These are phyloP conservation scores for Skeletonema marinoi DNA, from an alignment of 108 stramenopile species.

Conservation along the genomic window DNA sequence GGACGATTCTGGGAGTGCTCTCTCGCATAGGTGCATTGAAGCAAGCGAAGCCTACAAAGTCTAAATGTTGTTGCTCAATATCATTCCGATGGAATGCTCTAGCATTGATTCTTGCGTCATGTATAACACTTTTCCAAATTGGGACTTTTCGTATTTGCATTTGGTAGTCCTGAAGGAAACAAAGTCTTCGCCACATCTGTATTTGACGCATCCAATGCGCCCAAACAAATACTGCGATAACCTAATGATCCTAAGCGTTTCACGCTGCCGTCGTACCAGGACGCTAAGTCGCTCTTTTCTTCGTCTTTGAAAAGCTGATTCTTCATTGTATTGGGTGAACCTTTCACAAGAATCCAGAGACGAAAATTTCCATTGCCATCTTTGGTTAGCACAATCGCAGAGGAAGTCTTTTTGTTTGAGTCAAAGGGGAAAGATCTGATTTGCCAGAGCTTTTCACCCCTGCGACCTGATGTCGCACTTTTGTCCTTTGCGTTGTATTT, in stretches of 20 bases:
- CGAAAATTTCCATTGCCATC: constrained; percentile 25
- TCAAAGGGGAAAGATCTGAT: constrained; percentile 71
- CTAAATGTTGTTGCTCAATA: constrained; percentile 34
- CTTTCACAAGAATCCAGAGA: constrained; percentile 53
- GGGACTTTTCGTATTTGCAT: not conserved
- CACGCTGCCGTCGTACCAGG: constrained; percentile 26
- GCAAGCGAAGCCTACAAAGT: constrained; percentile 59
- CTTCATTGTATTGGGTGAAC: constrained; percentile 53
- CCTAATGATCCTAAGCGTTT: constrained; percentile 48
- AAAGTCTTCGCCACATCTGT: constrained; percentile 9
- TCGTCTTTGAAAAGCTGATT: constrained; percentile 10
- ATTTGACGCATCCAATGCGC: constrained; percentile 49
- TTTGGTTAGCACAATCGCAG: constrained; percentile 55
- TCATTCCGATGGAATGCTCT: constrained; percentile 40
- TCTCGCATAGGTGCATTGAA: constrained; percentile 64
- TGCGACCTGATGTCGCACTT: not conserved
- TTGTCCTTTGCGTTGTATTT: constrained; percentile 37
- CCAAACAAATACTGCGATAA: constrained; percentile 53
- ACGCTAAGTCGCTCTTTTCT: not conserved
- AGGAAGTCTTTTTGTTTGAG: constrained; percentile 53
- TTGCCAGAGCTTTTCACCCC: constrained; percentile 54
- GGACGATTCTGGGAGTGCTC: constrained; percentile 52
- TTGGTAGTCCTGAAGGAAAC: constrained; percentile 56
- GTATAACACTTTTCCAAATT: constrained; percentile 20
- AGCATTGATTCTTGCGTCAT: constrained; percentile 21